Conservation (phyloP, 352 stramenopile species). For the Plasmopara muralis region DNA sequence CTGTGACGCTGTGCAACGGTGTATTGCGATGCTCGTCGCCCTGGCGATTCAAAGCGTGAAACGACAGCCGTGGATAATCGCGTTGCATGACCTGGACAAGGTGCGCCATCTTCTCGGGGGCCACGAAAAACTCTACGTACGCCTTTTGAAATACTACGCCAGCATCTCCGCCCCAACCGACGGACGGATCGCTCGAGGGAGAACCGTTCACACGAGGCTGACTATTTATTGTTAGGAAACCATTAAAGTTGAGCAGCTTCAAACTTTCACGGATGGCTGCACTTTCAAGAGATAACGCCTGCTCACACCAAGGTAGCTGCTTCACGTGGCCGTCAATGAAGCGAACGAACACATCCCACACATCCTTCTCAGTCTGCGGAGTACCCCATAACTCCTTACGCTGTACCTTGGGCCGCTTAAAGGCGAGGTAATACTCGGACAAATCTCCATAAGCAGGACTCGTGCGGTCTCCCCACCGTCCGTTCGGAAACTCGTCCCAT, state of each 20-base stretch:
- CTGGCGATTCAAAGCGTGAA: constrained; percentile 63
- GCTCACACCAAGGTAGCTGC: constrained; percentile 96
- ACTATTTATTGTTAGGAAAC: constrained; percentile 97
- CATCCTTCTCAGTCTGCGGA: constrained; percentile 79
- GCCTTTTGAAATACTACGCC: constrained; percentile 98
- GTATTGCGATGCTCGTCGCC: constrained; percentile 73
- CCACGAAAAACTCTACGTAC: constrained; percentile 98
- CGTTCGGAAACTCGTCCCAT: constrained; percentile 97
- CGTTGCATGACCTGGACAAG: constrained; percentile 46
- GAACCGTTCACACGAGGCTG: constrained; percentile 88
- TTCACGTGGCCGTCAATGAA: constrained; percentile 74
- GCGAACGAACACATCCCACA: constrained; percentile 93
- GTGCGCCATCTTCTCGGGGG: constrained; percentile 67
- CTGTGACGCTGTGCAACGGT: constrained; percentile 84
- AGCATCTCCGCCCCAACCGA: constrained; percentile 93
- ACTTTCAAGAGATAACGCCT: constrained; percentile 91
- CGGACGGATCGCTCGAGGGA: constrained; percentile 80
- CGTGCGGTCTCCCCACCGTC: constrained; percentile 91
- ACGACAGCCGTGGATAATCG: constrained; percentile 73
- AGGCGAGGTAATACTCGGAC: constrained; percentile 91
- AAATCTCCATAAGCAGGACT: constrained; percentile 94
- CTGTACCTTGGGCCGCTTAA: constrained; percentile 74
- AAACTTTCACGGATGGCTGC: constrained; percentile 77
- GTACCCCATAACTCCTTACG: constrained; percentile 75
- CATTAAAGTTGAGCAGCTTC: constrained; percentile 78